Conservation (phyloP, 306 rosid genomes). For the Rubus idaeus region DNA sequence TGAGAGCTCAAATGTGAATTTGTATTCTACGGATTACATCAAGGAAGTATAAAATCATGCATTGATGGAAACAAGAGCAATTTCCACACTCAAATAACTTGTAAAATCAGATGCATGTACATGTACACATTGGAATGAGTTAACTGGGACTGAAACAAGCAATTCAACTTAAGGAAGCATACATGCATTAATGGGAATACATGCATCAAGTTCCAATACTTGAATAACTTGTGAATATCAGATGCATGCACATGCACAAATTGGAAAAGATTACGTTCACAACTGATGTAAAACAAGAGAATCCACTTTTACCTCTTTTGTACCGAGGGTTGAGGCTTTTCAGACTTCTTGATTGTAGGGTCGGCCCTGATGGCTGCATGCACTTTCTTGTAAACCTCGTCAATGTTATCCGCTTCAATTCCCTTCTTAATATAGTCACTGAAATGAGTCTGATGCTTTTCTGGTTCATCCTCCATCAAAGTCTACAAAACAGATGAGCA, state of each 20-base stretch:
- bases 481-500: slow-evolving; percentile 34
- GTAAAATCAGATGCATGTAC: background rate
- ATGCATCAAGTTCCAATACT: background rate
- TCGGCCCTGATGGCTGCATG: slow-evolving; percentile 85
- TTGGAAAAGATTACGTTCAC: background rate
- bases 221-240: no score
- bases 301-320: slow-evolving; percentile 54
- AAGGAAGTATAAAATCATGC: background rate
- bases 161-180: background rate
- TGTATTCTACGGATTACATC: background rate
- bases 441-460: slow-evolving; percentile 75
- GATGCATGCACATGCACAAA: background rate
- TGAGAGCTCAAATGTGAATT: background rate
- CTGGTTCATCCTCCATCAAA: slow-evolving; percentile 75
- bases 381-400: slow-evolving; percentile 69
- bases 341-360: slow-evolving; percentile 45
- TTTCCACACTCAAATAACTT: background rate
- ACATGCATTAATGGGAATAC: background rate
- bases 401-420: slow-evolving; percentile 56
- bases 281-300: background rate
- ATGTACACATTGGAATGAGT: background rate
- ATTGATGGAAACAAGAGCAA: background rate
- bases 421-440: slow-evolving; percentile 69
- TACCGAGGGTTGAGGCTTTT: slow-evolving; percentile 58
- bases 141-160: background rate